A percentile compares a stretch with the other conserved stretches of the same genome.
These are phyloP conservation scores for Agapanthus africanus DNA, from an alignment of 106 monocot species.

Conservation along the genomic window DNA sequence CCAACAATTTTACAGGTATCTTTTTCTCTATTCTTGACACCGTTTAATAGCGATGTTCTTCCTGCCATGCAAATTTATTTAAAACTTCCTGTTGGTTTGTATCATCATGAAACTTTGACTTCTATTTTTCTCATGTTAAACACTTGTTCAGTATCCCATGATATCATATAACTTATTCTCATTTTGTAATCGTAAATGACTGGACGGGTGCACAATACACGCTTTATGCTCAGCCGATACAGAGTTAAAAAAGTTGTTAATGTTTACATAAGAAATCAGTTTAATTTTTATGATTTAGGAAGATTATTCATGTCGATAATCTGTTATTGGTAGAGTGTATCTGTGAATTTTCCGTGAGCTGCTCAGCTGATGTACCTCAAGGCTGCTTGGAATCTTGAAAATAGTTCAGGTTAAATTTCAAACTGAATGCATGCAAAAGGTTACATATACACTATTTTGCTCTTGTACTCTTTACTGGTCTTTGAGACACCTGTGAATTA, in stretches of 20 bases:
- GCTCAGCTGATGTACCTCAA: no score
- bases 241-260: neutral
- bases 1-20: constrained; percentile 84
- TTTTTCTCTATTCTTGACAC: neutral
- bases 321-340: neutral
- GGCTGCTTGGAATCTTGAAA: neutral
- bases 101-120: neutral
- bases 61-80: neutral
- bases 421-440: neutral
- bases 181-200: neutral
- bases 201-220: neutral
- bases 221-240: neutral
- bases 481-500: neutral
- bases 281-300: neutral
- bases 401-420: neutral
- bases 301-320: neutral
- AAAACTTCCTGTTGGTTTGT: neutral
- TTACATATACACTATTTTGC: neutral
- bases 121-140: neutral
- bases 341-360: neutral
- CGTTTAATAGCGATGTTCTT: neutral
- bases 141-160: neutral
- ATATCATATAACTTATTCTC: neutral
- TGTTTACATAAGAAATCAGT: neutral
- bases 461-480: neutral